Evolutionary conservation across 371 early-diverging fungal genomes (phyloP), one percentile per base, ranked within the genome.

Genomic region (Catenaria anguillulae): DNA sequence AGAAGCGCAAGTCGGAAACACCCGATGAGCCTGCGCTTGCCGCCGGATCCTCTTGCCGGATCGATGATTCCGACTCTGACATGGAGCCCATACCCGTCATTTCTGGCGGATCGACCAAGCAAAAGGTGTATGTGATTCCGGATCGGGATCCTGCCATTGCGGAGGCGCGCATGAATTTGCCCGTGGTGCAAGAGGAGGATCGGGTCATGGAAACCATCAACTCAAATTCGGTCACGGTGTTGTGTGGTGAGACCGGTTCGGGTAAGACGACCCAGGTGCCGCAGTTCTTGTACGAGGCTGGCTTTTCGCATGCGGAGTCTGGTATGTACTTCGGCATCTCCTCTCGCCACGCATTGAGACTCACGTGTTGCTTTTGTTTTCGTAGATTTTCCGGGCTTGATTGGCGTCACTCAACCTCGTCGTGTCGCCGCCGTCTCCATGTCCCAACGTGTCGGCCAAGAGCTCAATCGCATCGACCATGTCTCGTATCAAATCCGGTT

Each of bases 231-330:
- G 86, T 93, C 13, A 78, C 88, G 4, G 82, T 97, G 43, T 82
- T 99, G 60, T 89, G 92, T 67, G 99, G 99, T 70, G 97, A 94
- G 66, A 99, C 99, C 0, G 99, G 99, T 52, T 92, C 94, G 46
- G 99, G 99, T 60, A 99, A 92, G 77, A 98, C 89, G 42, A 89
- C 98, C 10, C 94, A 98, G 73, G 87, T 99, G 0, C 99, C 99
- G 17, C 99, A 99, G 71, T 97, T 98, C 70, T 68, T 99, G 59
- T 92, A 92, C 65, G 99, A 99, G 71, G 90, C 94, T 26, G 98
- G 98, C 4, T 98, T 84, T 68, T 84, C 85, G n/a, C 81, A 87
- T 66, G 79, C 84, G 0, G 33, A 34, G 12, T 40, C 40, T 55
- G 77, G 75, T 75, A 68, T 64, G 67, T 61, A 10, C 2, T 1